Evolutionary conservation across 352 stramenopile species (phyloP), one percentile per base, ranked within the genome.

Genomic region (Phytophthora multivora): DNA sequence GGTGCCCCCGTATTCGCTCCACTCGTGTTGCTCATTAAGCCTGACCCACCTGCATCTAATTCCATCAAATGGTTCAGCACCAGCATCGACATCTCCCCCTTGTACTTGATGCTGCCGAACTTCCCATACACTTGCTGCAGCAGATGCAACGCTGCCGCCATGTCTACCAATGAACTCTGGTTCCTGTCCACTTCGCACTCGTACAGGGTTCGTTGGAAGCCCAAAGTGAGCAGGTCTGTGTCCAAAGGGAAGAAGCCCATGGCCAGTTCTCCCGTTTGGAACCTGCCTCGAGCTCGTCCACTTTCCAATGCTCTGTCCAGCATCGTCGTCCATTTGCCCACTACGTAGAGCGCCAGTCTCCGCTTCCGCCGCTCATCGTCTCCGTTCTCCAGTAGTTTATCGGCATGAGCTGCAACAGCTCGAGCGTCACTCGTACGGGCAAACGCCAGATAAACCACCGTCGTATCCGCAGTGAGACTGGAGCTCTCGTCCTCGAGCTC

Each of bases 81-180:
- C 7, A 86, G 69, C 69, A 86, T 89, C 9, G 81, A 73, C 31
- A 91, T 51, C 35, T 92, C 79, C 9, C 85, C 85, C 51, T 93
- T 93, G 71, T 88, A 89, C 54, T 93, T 90, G 57, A 93, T 88
- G n/a, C 77, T 63, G 15, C 66, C 47, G 36, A 92, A 90, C 13
- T 60, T 61, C 0, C 80, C 85, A 26, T 88, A 90, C 5, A 81
- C 25, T 12, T 79, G 59, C 48, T 93, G 83, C 11, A 92, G 36
- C 35, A 81, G 52, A 31, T 81, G 58, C 16, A 93, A 59, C 18
- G 80, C 80, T 0, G 62, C 31, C 5, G 80, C 83, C 25, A 78
- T 56, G 51, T 90, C 80, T 11, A 79, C 60, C 15, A 91, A 63
- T 18, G 63, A 58, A 19, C 72, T 89, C 21, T 69, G 67, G 57